Percentiles rank a stretch among this genome's conserved stretches.
Conservation (phyloP, 2,329 filamentous ascomycete genomes). For the Furcasterigmium furcatum region DNA sequence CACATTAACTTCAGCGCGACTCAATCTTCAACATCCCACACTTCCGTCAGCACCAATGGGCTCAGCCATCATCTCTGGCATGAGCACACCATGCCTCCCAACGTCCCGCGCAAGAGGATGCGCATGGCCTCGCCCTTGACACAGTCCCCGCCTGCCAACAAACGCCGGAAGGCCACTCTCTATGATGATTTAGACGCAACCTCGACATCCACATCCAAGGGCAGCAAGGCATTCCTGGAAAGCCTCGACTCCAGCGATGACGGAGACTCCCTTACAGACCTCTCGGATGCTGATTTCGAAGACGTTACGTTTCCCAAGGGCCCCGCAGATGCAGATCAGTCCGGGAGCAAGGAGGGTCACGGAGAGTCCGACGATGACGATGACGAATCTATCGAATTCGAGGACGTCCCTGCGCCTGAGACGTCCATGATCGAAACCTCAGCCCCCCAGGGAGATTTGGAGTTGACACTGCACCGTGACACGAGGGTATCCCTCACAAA, state of each 20-base stretch:
- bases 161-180: conserved; percentile 50
- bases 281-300: conserved; percentile 56
- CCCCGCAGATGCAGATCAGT: neutral
- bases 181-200: conserved; percentile 59
- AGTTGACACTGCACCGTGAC: conserved; percentile 65
- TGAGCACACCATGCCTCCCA: conserved; percentile 57
- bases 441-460: conserved; percentile 62
- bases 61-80: no score
- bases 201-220: conserved; percentile 39
- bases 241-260: conserved; percentile 41
- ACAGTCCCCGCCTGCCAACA: conserved; percentile 12
- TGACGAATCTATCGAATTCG: conserved; percentile 62
- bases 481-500: conserved; percentile 59
- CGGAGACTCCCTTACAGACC: conserved; percentile 46
- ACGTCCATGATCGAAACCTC: conserved; percentile 37
- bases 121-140: conserved; percentile 30
- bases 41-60: no score
- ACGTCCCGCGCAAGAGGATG: conserved; percentile 64
- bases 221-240: conserved; percentile 36
- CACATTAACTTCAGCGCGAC: no score
- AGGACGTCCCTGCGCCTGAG: conserved; percentile 46
- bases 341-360: conserved; percentile 12
- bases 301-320: conserved; percentile 29
- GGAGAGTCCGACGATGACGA: conserved; percentile 47
- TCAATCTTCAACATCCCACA: no score